phyloP scores from a whole-genome alignment of 306 rosid species.

The Cicer chorassanicum region DNA sequence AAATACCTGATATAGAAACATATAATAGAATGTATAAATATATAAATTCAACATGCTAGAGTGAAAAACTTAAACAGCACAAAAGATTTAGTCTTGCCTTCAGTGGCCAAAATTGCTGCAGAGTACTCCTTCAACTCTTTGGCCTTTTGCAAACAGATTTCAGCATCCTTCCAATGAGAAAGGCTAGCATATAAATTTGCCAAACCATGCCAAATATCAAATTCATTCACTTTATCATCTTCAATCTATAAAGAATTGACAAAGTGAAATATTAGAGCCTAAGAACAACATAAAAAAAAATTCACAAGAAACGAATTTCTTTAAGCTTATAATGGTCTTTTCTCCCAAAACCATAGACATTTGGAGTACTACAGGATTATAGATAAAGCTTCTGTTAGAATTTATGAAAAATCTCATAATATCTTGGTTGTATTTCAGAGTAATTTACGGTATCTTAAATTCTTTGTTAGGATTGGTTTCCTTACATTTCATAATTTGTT shows the following conservation, averaged over 20 bases:
- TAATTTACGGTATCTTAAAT: too few species aligned
- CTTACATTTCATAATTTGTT: too few species aligned
- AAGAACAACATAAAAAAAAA: not conserved
- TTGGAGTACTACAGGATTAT: too few species aligned
- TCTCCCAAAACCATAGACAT: too few species aligned
- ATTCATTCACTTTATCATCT: constrained; percentile 74
- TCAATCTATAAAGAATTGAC: constrained; percentile 56
- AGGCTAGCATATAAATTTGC: constrained; percentile 88
- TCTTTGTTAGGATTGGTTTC: too few species aligned
- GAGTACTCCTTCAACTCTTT: constrained; percentile 68
- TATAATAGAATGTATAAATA: constrained; percentile 17
- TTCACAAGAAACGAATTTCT: too few species aligned
- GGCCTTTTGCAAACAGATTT: constrained; percentile 87
- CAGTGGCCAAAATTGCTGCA: constrained; percentile 58
- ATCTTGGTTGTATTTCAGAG: too few species aligned
- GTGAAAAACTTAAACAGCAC: constrained; percentile 35
- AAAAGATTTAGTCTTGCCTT: constrained; percentile 67
- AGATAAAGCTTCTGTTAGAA: too few species aligned
- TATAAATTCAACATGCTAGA: constrained; percentile 16
- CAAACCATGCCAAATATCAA: constrained; percentile 94
- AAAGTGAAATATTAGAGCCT: constrained; percentile 28
- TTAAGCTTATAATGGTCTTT: too few species aligned
- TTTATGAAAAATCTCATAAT: too few species aligned
- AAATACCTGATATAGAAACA: constrained; percentile 61
- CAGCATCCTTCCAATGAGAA: constrained; percentile 93